phyloP scores from a whole-genome alignment of 208 protist species.

The Trypanosoma mega region DNA sequence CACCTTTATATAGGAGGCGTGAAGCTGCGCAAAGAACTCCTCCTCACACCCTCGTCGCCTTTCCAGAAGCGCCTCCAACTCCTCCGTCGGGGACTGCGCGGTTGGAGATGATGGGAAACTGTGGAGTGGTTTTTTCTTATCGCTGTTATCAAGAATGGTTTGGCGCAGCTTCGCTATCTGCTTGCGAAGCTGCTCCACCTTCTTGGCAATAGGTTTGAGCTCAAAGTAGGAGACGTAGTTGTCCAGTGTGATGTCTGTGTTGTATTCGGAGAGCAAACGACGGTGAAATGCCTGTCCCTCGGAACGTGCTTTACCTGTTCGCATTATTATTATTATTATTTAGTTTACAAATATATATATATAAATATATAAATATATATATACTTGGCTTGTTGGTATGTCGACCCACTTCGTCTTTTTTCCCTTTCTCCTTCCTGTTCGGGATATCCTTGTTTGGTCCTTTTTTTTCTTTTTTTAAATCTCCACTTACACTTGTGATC shows the following conservation, averaged over 20 bases:
- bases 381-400: too few species aligned
- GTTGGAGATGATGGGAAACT: background rate
- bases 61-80: slow-evolving; percentile 27
- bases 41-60: slow-evolving; percentile 38
- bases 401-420: too few species aligned
- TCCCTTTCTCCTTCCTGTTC: background rate
- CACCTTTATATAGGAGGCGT: slow-evolving; percentile 57
- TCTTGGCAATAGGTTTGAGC: slow-evolving; percentile 75
- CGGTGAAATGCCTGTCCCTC: slow-evolving; percentile 81
- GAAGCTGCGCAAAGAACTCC: slow-evolving; percentile 66
- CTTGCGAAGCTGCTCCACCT: slow-evolving; percentile 53
- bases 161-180: slow-evolving; percentile 27
- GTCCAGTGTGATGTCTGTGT: slow-evolving; percentile 77
- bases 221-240: slow-evolving; percentile 85
- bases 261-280: slow-evolving; percentile 82
- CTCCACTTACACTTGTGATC: too few species aligned
- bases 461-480: slow-evolving; percentile 13
- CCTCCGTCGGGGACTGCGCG: background rate
- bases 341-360: background rate
- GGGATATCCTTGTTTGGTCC: background rate
- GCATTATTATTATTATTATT: slow-evolving; percentile 35
- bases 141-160: background rate
- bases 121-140: background rate
- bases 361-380: slow-evolving; percentile 4
- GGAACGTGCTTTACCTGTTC: slow-evolving; percentile 60